Percentiles rank a stretch among this genome's conserved stretches.
phyloP scores from a whole-genome alignment of 306 rosid species.

The Quercus ilex region DNA sequence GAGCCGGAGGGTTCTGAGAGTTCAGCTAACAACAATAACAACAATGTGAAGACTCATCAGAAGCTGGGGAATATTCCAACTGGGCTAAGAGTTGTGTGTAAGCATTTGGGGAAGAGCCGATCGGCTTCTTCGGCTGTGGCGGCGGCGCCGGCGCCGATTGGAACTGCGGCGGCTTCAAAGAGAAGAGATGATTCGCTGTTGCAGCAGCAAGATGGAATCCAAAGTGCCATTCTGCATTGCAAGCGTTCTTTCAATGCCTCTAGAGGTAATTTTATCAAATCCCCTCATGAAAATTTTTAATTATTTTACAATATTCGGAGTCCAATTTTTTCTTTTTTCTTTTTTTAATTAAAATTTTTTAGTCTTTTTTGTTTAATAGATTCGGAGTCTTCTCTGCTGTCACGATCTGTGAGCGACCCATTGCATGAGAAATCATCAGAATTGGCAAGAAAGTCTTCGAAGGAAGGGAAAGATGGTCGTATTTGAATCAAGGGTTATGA shows the following conservation, averaged over 20 bases:
- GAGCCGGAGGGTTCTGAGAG: constrained; percentile 27
- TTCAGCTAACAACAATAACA: constrained; percentile 1
- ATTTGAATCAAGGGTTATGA: constrained; percentile 7
- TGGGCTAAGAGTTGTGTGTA: constrained; percentile 73
- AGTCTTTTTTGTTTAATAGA: constrained; percentile 30
- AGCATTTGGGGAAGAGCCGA: constrained; percentile 93
- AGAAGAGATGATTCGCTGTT: constrained; percentile 85
- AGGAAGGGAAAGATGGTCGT: constrained; percentile 28
- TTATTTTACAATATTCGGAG: too few species aligned
- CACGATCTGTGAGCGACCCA: constrained; percentile 59
- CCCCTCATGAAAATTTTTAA: not conserved
- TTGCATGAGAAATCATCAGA: constrained; percentile 43
- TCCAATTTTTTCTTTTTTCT: too few species aligned
- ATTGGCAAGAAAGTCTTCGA: constrained; percentile 34
- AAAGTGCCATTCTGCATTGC: constrained; percentile 95
- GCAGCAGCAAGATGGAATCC: constrained; percentile 96
- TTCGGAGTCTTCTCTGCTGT: constrained; percentile 47
- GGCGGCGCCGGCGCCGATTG: constrained; percentile 61
- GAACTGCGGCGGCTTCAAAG: constrained; percentile 29
- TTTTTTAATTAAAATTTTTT: not conserved
- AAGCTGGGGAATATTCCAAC: constrained; percentile 60
- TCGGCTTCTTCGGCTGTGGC: constrained; percentile 89
- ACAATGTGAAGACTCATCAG: constrained; percentile 25
- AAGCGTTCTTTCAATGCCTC: constrained; percentile 88
- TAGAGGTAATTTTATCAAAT: constrained; percentile 42